Evolutionary conservation across 1,139 yeast genomes (phyloP).

Genomic region (Sporopachydermia cereana): DNA sequence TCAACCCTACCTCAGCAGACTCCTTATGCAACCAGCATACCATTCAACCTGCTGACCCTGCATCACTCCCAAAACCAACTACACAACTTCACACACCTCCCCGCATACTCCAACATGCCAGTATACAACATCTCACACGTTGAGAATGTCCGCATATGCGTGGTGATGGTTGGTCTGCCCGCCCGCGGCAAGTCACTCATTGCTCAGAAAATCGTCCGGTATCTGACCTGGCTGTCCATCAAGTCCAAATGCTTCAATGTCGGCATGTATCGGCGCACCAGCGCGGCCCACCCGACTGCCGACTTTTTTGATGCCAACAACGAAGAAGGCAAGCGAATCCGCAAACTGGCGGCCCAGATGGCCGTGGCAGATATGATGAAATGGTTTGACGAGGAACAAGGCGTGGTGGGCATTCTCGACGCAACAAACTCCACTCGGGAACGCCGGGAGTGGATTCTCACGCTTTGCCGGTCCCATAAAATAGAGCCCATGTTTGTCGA

Average conservation of each 20-base stretch:
- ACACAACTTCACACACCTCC: too few species aligned
- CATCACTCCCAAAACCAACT: too few species aligned
- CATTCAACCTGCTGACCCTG: too few species aligned
- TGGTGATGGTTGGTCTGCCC: conserved; percentile 6
- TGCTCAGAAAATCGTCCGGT: conserved; percentile 19
- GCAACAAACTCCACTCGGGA: conserved; percentile 71
- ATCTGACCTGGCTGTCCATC: conserved; percentile 84
- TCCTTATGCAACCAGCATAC: too few species aligned
- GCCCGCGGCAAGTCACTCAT: conserved; percentile 7
- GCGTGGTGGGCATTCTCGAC: conserved; percentile 86
- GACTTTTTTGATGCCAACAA: conserved; percentile 70
- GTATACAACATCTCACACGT: conserved; percentile 63
- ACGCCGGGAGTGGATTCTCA: conserved; percentile 56
- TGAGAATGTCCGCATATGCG: conserved; percentile 2
- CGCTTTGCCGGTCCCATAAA: conserved; percentile 49
- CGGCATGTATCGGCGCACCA: conserved; percentile 60
- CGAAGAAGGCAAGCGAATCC: conserved; percentile 45
- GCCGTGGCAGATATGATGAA: conserved; percentile 79
- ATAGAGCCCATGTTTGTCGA: conserved; percentile 90
- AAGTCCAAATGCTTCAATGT: conserved; percentile 83
- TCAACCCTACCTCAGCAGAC: too few species aligned
- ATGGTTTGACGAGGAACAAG: conserved; percentile 75
- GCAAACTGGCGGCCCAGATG: conserved; percentile 56
- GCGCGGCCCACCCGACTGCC: conserved; percentile 48
- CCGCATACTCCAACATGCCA: conserved; percentile 54